Base-by-base conservation (phyloP, 2,329 filamentous ascomycete genomes). In the Cladorrhinum sp. region DNA sequence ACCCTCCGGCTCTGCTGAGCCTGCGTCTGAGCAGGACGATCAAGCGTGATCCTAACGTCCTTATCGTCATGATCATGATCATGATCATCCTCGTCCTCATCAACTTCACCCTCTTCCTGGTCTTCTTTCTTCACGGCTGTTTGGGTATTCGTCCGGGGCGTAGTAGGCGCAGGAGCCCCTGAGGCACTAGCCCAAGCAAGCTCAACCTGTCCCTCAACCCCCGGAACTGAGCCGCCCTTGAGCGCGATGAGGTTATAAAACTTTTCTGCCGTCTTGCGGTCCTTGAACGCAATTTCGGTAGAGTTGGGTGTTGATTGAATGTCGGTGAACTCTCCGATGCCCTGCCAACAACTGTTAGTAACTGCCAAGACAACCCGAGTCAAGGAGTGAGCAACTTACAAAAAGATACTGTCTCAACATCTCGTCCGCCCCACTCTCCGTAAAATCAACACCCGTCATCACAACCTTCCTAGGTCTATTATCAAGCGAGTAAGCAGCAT, bases 401-500 rank as follows among this genome's bases (percentile, higher is more conserved):
- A 91, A 79, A 21, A 94, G 81, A 73, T 89, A 88, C 68, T 91
- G 87, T 63, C 89, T 80, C 49, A 94, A 76, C 26, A 81, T 80
- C 73, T 92, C 90, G 65, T 92, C 87, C 68, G 84, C 85, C 28
- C 82, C 82, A 1, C 82, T 70, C 14, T 79, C 79, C 2, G 86
- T 85, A 69, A 88, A 86, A 73, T 86, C 86, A 10, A 85, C 81
- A 2, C 86, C 88, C 7, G 80, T 79, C 23, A 94, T 75, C 5
- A 83, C 81, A 9, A 95, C 77, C 63, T 82, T 86, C 71, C 84
- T 89, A 0, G 91, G 87, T 50, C 91, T 81, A 71, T 93, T 92
- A 69, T 95, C 91, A 21, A 95, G 79, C 18, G 88, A 87, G 66
- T 87, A 89, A 30, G 82, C 80, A 3, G 81, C 84, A 66, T 86